phyloP scores from a whole-genome alignment of 805 yeast species.

The Suhomyces prunicola region DNA sequence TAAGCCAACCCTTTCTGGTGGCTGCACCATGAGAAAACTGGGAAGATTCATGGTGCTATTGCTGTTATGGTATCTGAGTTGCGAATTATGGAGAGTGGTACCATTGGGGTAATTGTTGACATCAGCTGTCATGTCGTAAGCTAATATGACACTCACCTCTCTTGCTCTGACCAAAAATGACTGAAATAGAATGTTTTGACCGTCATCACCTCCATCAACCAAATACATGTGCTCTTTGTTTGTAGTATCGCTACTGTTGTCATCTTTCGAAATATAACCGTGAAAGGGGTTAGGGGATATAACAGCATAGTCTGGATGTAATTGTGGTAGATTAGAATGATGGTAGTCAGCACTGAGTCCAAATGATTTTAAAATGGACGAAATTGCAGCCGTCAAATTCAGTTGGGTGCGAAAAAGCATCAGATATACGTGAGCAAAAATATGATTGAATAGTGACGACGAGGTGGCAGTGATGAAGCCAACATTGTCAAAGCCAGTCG shows the following conservation, averaged over 20 bases:
- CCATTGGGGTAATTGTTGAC: conserved; percentile 57
- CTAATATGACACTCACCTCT: conserved; percentile 36
- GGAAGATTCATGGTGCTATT: conserved; percentile 11
- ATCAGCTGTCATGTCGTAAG: conserved; percentile 52
- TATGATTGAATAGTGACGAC: conserved; percentile 58
- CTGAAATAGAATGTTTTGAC: conserved; percentile 47
- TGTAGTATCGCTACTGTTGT: conserved; percentile 9
- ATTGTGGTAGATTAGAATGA: conserved; percentile 22
- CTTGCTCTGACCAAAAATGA: conserved; percentile 39
- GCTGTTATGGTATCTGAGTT: conserved; percentile 25
- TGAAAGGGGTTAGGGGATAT: conserved; percentile 63
- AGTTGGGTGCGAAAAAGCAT: conserved; percentile 29
- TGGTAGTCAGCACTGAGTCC: conserved; percentile 37
- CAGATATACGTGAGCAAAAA: conserved; percentile 48
- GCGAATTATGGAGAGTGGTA: conserved; percentile 33
- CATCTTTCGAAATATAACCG: conserved; percentile 13
- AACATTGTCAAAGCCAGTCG: conserved; percentile 53
- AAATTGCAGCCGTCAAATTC: conserved; percentile 30
- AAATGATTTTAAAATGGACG: conserved; percentile 39
- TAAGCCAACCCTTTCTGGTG: background rate
- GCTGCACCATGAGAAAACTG: conserved; percentile 6
- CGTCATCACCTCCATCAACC: conserved; percentile 51
- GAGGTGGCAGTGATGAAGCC: conserved; percentile 64
- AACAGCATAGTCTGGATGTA: conserved; percentile 58
- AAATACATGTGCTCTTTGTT: conserved; percentile 23